phyloP scores from a whole-genome alignment of 1,139 yeast species.

The Hansenula sp. region DNA sequence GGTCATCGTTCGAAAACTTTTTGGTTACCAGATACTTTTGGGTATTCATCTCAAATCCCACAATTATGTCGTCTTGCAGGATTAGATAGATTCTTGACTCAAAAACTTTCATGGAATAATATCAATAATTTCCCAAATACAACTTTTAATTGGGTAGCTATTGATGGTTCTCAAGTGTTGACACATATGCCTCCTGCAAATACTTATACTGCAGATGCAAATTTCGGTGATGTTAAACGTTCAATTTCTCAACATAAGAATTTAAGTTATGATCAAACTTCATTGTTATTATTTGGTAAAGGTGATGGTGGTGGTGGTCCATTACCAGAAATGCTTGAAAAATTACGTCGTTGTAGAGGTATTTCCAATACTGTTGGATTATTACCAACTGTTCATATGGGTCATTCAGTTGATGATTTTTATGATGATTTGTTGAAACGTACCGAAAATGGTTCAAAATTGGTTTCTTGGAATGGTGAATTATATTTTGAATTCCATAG shows the following conservation, averaged over 20 bases:
- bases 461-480: slow-evolving; percentile 92
- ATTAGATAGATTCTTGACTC: slow-evolving; percentile 81
- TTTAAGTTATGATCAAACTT: slow-evolving; percentile 72
- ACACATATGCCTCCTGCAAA: slow-evolving; percentile 98
- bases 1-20: slow-evolving; percentile 70
- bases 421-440: slow-evolving; percentile 60
- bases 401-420: slow-evolving; percentile 68
- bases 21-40: slow-evolving; percentile 98
- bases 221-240: slow-evolving; percentile 86
- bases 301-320: slow-evolving; percentile 99
- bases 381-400: slow-evolving; percentile 75
- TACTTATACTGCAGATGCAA: slow-evolving; percentile 89
- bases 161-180: slow-evolving; percentile 88
- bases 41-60: slow-evolving; percentile 92
- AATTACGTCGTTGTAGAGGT: slow-evolving; percentile 87
- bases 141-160: slow-evolving; percentile 92
- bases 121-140: slow-evolving; percentile 85
- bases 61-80: slow-evolving; percentile 86
- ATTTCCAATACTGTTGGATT: slow-evolving; percentile 76
- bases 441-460: slow-evolving; percentile 58
- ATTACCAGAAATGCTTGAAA: slow-evolving; percentile 87
- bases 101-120: slow-evolving; percentile 93
- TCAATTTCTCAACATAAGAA: slow-evolving; percentile 81
- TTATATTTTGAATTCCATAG: slow-evolving; percentile 92
- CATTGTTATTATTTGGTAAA: slow-evolving; percentile 78